These are phyloP conservation scores for Nicotiana rustica DNA, from an alignment of 305 asterid genomes.

Conservation along the genomic window DNA sequence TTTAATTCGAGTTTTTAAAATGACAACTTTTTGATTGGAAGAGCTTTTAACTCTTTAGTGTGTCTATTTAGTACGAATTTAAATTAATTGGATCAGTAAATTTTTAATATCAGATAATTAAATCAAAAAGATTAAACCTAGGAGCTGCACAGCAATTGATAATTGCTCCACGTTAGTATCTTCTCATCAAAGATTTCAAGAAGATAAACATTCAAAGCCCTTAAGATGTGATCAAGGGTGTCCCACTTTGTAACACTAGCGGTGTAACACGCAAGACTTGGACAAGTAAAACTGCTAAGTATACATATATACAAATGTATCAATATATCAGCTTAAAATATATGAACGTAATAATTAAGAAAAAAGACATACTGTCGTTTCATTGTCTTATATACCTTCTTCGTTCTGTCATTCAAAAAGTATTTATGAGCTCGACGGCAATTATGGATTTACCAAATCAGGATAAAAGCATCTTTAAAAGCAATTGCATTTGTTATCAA, in stretches of 20 bases:
- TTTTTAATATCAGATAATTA: no score
- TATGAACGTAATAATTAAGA: no score
- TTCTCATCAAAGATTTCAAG: slow-evolving; percentile 1
- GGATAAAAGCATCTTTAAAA: background rate
- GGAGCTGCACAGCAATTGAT: background rate
- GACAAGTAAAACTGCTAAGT: background rate
- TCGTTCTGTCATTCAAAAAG: no score
- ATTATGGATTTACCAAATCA: background rate
- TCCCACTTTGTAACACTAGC: slow-evolving; percentile 28
- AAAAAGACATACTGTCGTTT: no score
- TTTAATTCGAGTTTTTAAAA: background rate
- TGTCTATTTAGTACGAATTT: background rate
- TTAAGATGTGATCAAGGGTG: background rate
- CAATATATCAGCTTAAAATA: no score
- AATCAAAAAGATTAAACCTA: no score
- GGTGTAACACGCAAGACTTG: slow-evolving; percentile 18
- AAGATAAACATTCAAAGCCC: slow-evolving; percentile 13
- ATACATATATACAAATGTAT: no score
- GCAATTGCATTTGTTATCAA: background rate
- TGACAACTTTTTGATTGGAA: no score
- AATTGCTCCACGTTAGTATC: background rate
- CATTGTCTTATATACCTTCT: no score
- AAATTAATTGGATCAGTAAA: background rate
- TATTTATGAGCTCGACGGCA: no score
- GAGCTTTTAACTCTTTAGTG: background rate